phyloP scores from a whole-genome alignment of 306 rosid species.

The Citrullus colocynthis region DNA sequence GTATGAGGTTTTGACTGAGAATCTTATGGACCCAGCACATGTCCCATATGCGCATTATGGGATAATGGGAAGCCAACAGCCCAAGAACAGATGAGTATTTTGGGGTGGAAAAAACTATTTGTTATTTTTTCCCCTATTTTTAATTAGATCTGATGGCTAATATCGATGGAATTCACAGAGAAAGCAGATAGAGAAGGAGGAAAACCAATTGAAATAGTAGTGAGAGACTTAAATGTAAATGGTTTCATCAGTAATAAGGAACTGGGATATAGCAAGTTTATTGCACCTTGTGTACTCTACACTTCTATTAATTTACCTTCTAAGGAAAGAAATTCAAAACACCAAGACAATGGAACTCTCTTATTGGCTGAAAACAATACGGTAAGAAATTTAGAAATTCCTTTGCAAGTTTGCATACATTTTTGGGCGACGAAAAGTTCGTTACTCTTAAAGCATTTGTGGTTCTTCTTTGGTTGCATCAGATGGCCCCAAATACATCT shows the following conservation, averaged over 20 bases:
- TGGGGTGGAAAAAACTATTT: too few relatives aligned
- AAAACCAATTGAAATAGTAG: slow-evolving; percentile 47
- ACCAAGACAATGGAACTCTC: slow-evolving; percentile 13
- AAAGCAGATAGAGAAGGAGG: slow-evolving; percentile 94
- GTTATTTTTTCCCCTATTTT: background rate
- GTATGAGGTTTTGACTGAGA: slow-evolving; percentile 78
- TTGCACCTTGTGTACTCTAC: slow-evolving; percentile 55
- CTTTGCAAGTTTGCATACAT: background rate
- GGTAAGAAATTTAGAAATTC: background rate
- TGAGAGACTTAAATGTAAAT: slow-evolving; percentile 28
- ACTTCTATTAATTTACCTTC: background rate
- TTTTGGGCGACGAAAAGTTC: background rate
- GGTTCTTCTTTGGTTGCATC: slow-evolving; percentile 10
- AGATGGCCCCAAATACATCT: slow-evolving; percentile 23
- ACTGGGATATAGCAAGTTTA: slow-evolving; percentile 33
- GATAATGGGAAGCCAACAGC: slow-evolving; percentile 15
- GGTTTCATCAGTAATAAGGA: slow-evolving; percentile 51
- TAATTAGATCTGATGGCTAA: background rate
- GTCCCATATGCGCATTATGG: slow-evolving; percentile 78
- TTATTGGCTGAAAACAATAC: background rate
- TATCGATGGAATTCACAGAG: slow-evolving; percentile 21
- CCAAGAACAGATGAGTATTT: slow-evolving; percentile 2
- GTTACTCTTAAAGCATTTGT: background rate
- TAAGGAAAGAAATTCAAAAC: background rate
- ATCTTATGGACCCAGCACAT: slow-evolving; percentile 93